phyloP scores from a whole-genome alignment of 768 basidiomycete genomes.

The Pisolithus microcarpus region DNA sequence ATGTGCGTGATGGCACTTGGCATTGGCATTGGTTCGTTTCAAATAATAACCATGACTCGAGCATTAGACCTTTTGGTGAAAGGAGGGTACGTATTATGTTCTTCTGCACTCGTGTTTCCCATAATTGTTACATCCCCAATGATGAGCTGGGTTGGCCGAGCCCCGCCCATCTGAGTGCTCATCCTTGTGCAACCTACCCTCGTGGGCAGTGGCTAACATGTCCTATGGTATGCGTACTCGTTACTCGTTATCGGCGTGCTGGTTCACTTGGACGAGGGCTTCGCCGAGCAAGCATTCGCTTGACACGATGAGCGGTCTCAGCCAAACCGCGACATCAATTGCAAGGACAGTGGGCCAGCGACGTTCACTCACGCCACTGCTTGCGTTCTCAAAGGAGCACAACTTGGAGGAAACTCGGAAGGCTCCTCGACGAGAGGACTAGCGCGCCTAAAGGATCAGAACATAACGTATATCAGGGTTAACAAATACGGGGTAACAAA shows the following conservation, averaged over 20 bases:
- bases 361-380: too few relatives aligned
- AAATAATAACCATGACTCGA: conserved; percentile 54
- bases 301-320: too few relatives aligned
- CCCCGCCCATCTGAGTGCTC: conserved; percentile 26
- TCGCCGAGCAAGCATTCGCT: too few relatives aligned
- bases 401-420: too few relatives aligned
- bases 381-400: too few relatives aligned
- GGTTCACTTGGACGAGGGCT: too few relatives aligned
- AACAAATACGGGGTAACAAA: too few relatives aligned
- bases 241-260: not conserved
- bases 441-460: too few relatives aligned
- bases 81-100: conserved; percentile 40
- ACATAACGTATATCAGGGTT: too few relatives aligned
- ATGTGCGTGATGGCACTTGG: conserved; percentile 20
- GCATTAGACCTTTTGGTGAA: conserved; percentile 51
- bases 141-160: conserved; percentile 29
- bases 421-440: too few relatives aligned
- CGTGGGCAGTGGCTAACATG: conserved; percentile 28
- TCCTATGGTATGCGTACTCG: conserved; percentile 27
- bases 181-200: conserved; percentile 12
- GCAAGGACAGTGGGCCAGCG: too few relatives aligned
- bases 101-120: conserved; percentile 30
- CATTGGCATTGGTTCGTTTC: conserved; percentile 35
- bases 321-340: too few relatives aligned
- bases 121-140: conserved; percentile 35